Evolutionary conservation across 2,329 filamentous ascomycete genomes (phyloP).

Genomic region (Verticillium albo-atrum): DNA sequence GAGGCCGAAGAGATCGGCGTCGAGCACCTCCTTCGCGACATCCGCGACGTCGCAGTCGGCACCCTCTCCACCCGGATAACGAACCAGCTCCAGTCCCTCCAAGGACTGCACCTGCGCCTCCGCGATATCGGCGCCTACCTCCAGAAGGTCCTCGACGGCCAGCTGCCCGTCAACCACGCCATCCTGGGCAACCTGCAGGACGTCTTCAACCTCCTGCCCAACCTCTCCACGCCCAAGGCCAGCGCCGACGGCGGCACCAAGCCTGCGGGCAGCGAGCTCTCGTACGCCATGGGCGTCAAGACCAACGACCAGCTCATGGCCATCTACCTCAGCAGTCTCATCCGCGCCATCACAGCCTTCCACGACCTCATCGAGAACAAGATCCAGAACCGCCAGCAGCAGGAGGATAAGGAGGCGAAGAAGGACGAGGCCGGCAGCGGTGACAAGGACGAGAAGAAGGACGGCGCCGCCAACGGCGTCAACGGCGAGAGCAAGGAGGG

Average conservation of each 20-base stretch:
- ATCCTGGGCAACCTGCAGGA: conserved; percentile 98
- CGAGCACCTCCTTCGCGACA: conserved; percentile 94
- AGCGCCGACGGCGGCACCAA: conserved; percentile 45
- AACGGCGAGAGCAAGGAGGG: conserved; percentile 45
- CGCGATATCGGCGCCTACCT: conserved; percentile 95
- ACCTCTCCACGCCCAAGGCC: conserved; percentile 78
- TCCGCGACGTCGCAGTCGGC: conserved; percentile 94
- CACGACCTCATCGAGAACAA: conserved; percentile 99
- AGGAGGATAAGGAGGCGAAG: conserved; percentile 90
- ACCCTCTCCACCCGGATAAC: conserved; percentile 96
- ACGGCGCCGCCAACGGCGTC: conserved; percentile 33
- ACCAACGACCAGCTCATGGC: conserved; percentile 99
- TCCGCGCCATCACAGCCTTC: conserved; percentile 96
- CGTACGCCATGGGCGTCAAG: conserved; percentile 97
- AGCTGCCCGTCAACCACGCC: conserved; percentile 93
- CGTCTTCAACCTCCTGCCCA: conserved; percentile 96
- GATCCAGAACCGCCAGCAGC: conserved; percentile 96
- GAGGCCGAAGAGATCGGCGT: conserved; percentile 99
- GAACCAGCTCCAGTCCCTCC: conserved; percentile 93
- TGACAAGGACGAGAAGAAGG: conserved; percentile 55
- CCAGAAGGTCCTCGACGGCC: conserved; percentile 89
- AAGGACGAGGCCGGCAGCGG: conserved; percentile 58
- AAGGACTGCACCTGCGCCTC: conserved; percentile 89
- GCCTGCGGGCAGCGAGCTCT: conserved; percentile 74
- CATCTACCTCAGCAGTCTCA: conserved; percentile 95